A percentile compares a stretch with the other conserved stretches of the same genome.
Evolutionary conservation across 2,329 filamentous ascomycete genomes (phyloP).

Genomic region (Daldinia eschscholtzii): DNA sequence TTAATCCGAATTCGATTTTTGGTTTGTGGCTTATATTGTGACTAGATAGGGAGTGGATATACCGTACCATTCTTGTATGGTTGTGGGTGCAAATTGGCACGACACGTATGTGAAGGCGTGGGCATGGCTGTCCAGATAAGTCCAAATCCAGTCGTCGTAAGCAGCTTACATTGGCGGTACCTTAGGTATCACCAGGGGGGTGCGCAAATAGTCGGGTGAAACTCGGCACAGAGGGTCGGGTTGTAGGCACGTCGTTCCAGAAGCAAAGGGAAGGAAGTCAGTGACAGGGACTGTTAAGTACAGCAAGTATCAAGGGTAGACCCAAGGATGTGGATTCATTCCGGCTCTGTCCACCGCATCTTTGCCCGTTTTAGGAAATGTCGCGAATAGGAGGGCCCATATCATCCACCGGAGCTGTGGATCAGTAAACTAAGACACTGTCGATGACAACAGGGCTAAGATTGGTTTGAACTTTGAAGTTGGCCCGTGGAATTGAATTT

Average conservation of each 20-base stretch:
- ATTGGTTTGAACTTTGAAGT: conserved; percentile 44
- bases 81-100: background rate
- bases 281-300: conserved; percentile 17
- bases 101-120: conserved; percentile 5
- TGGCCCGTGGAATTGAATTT: conserved; percentile 43
- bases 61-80: background rate
- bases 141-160: background rate
- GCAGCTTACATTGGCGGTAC: conserved; percentile 10
- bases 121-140: background rate
- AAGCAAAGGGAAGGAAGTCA: conserved; percentile 39
- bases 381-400: conserved; percentile 48
- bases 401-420: conserved; percentile 36
- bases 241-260: conserved; percentile 42
- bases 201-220: conserved; percentile 22
- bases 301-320: conserved; percentile 20
- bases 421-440: conserved; percentile 29
- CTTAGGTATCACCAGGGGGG: background rate
- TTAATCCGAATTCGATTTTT: background rate
- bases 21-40: conserved; percentile 2
- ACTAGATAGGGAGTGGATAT: conserved; percentile 10
- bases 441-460: conserved; percentile 45
- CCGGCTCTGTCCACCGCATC: conserved; percentile 35
- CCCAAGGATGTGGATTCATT: conserved; percentile 32
- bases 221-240: conserved; percentile 32
- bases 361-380: conserved; percentile 50